These are phyloP conservation scores for Apiotrichum gracile DNA, from an alignment of 1,284 basidiomycete genomes.

Conservation along the genomic window DNA sequence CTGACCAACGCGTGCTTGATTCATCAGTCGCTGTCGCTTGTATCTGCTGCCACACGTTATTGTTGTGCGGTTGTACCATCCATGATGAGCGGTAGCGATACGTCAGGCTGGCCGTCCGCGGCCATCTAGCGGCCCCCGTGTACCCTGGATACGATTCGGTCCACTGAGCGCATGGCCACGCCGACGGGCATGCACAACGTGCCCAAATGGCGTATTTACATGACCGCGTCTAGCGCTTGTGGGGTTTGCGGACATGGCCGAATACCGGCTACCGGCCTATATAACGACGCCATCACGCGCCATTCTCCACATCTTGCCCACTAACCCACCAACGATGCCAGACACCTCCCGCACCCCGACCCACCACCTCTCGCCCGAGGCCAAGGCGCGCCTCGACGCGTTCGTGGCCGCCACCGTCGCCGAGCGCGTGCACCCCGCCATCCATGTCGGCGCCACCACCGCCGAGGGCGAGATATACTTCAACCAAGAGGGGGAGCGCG, in stretches of 20 bases:
- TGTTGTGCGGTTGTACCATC: no score
- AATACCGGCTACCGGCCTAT: neutral
- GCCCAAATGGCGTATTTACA: no score
- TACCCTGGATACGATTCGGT: no score
- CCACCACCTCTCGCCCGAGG: neutral
- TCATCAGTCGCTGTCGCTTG: no score
- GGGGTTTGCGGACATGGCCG: neutral
- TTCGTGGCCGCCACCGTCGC: conserved; percentile 17
- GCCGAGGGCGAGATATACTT: conserved; percentile 30
- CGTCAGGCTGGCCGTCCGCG: no score
- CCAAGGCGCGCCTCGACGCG: conserved; percentile 23
- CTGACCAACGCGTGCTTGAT: no score
- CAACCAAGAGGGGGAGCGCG: conserved; percentile 25
- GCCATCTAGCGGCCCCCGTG: no score
- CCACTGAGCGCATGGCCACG: no score
- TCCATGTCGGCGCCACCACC: conserved; percentile 31
- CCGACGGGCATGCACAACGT: no score
- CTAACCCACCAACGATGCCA: neutral
- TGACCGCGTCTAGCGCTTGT: no score
- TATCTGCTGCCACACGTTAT: no score
- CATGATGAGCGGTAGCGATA: no score
- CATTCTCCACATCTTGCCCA: neutral
- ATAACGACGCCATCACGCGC: neutral
- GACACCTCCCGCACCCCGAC: neutral
- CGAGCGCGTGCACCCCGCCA: conserved; percentile 20